These are phyloP conservation scores for Holtermanniella nyarrowii DNA, from an alignment of 768 basidiomycete species.

Conservation along the genomic window DNA sequence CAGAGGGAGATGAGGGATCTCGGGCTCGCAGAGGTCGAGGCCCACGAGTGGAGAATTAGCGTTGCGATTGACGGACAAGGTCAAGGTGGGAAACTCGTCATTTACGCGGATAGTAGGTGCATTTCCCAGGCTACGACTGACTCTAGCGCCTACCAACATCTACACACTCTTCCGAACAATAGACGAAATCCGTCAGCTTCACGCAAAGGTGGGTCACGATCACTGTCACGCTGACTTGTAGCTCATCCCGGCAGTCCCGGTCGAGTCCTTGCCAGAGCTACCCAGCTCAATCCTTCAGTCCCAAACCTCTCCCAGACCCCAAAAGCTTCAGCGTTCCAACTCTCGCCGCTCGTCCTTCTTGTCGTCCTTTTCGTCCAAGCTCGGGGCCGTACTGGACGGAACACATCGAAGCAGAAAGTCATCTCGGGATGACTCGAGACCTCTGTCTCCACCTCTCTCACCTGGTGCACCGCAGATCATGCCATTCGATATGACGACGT, in stretches of 20 bases:
- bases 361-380: background rate
- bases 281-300: background rate
- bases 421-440: background rate
- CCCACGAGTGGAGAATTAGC: background rate
- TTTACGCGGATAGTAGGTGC: background rate
- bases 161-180: background rate
- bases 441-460: background rate
- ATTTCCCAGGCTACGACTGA: background rate
- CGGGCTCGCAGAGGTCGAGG: background rate
- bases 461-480: background rate
- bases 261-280: background rate
- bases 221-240: background rate
- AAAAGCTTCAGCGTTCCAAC: background rate
- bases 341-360: background rate
- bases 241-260: background rate
- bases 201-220: background rate
- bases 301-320: background rate
- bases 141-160: background rate
- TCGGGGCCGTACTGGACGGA: background rate
- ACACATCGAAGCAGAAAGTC: background rate
- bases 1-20: background rate
- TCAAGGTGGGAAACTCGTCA: background rate
- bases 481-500: background rate
- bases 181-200: background rate
- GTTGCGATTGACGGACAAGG: background rate